phyloP scores from a whole-genome alignment of 768 basidiomycete species.

The Punctularia strigosozonata region DNA sequence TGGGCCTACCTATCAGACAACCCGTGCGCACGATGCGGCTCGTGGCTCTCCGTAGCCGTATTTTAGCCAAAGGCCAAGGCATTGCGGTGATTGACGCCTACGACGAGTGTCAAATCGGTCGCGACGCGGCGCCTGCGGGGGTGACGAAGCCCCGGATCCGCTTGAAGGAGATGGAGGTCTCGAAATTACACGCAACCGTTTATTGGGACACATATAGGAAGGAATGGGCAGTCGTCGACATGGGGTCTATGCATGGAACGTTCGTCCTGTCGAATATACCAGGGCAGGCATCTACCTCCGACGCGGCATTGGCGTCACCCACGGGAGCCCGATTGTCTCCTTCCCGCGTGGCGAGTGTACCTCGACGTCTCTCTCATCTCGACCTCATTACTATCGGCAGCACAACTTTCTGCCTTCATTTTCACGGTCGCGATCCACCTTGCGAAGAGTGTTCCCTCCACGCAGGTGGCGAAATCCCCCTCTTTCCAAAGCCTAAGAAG shows the following conservation, averaged over 20 bases:
- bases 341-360: conserved; percentile 56
- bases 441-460: conserved; percentile 49
- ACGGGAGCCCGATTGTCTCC: conserved; percentile 46
- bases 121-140: conserved; percentile 46
- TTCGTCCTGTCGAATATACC: conserved; percentile 29
- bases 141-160: conserved; percentile 51
- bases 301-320: background rate
- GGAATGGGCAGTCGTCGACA: conserved; percentile 71
- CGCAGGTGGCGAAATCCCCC: conserved; percentile 44
- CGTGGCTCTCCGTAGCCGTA: conserved; percentile 21
- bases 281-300: conserved; percentile 11
- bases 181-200: conserved; percentile 66
- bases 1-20: too few species aligned
- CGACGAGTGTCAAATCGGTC: conserved; percentile 60
- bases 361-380: conserved; percentile 47
- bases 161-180: conserved; percentile 76
- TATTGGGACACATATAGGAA: conserved; percentile 52
- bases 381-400: conserved; percentile 58
- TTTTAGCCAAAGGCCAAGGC: conserved; percentile 38
- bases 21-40: too few species aligned
- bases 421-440: conserved; percentile 49
- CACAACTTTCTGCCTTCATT: conserved; percentile 60
- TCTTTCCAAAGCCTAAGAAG: conserved; percentile 34
- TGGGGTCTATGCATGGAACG: conserved; percentile 81
- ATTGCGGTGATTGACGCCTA: conserved; percentile 55